Evolutionary conservation across 352 stramenopile genomes (phyloP), one percentile per base, ranked within the genome.

Genomic region (Pythium myriotylum): DNA sequence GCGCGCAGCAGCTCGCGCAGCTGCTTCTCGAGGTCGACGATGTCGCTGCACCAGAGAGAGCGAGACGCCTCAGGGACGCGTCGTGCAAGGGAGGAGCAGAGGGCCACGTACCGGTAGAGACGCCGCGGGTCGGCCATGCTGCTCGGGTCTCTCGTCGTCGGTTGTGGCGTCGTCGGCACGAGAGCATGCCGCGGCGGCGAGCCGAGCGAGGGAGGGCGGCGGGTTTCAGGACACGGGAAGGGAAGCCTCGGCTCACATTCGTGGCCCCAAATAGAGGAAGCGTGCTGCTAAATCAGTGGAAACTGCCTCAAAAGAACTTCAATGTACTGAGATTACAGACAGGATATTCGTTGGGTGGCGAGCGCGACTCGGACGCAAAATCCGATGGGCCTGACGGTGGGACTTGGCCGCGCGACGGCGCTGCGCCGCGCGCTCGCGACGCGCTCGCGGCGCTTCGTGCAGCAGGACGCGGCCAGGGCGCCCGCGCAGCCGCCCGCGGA

Each of bases 21-120:
- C 53, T 91, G 76, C 69, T 82, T 87, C 56, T 91, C 84, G 33
- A 89, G 54, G 49, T 84, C 76, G 53, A 78, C 79, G 46, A 92
- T 79, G 60, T 92, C 84, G 42, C 82, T 92, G 57, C 16, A 8
- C n/a, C 29, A 54, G 6, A 8, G 46, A 23, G 22, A 4, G 33
- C 8, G 33, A 14, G 8, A 40, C 8, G 16, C 13, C 17, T 29
- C 17, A 49, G 17, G 19, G 12, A 23, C 9, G 17, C 13, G 19
- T 48, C 13, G 13, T 26, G 20, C 41, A 26, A 48, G 19, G 4
- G 4, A 22, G n/a, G 26, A 22, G n/a, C 1, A 54, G 3, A 45
- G 7, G 33, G 24, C 19, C 4, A 65, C 72, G 50, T 49, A 80
- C 72, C 72, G 66, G 48, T 80, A 80, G 45, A 80, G 50, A 2